A percentile compares a stretch with the other conserved stretches of the same genome.
These are phyloP conservation scores for Cicer cuneatum DNA, from an alignment of 306 rosid genomes.

Conservation along the genomic window DNA sequence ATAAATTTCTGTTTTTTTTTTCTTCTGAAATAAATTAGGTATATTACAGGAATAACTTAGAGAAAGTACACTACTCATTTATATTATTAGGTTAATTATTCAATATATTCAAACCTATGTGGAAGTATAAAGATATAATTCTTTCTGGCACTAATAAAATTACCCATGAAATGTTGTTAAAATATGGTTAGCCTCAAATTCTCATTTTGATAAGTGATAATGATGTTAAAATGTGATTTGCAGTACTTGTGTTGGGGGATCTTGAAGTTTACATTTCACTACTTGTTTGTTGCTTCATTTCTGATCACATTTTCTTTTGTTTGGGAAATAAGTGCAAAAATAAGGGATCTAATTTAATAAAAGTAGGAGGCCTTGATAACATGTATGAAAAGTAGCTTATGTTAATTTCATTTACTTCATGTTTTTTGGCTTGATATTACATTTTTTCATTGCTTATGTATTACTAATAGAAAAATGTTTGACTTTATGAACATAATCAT, in stretches of 20 bases:
- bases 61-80: neutral
- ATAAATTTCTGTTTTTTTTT: neutral
- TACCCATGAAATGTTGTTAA: neutral
- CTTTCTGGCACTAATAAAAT: too few species aligned
- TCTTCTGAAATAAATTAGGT: neutral
- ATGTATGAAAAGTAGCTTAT: slow-evolving; percentile 15
- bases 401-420: neutral
- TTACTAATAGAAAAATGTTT: slow-evolving; percentile 2
- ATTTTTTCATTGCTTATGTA: neutral
- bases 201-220: neutral
- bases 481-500: neutral
- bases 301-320: neutral
- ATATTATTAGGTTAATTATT: neutral
- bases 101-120: slow-evolving; percentile 28
- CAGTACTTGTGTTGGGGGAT: neutral
- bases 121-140: slow-evolving; percentile 1
- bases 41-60: neutral
- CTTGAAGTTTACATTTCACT: slow-evolving; percentile 14
- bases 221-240: neutral
- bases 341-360: neutral
- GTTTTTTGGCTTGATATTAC: neutral
- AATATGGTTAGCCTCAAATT: neutral
- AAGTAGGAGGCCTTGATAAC: neutral
- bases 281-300: neutral
- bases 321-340: neutral